phyloP scores from a whole-genome alignment of 345 rosid species.

The Eutrema heterophyllum region DNA sequence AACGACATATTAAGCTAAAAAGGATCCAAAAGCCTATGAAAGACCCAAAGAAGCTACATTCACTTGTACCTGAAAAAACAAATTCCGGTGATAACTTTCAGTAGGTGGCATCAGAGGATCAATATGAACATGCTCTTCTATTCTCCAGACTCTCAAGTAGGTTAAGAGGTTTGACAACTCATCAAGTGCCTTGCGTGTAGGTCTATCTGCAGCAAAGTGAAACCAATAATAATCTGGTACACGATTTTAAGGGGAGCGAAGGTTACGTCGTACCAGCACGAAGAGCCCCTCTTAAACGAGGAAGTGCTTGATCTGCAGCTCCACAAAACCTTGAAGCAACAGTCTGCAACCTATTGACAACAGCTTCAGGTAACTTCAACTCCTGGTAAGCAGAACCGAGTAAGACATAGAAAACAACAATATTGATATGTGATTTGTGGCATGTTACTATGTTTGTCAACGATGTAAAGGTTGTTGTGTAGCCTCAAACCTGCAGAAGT shows the following conservation, averaged over 20 bases:
- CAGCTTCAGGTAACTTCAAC: constrained; percentile 79
- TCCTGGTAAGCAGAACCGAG: constrained; percentile 52
- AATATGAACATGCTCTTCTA: constrained; percentile 65
- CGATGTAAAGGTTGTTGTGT: constrained; percentile 2
- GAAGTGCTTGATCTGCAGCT: constrained; percentile 83
- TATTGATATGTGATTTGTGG: background rate
- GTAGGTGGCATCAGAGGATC: constrained; percentile 91
- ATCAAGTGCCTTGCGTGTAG: constrained; percentile 78
- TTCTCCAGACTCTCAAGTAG: constrained; percentile 80
- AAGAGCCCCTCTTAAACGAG: constrained; percentile 92
- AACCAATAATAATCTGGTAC: background rate
- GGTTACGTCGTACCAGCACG: constrained; percentile 55
- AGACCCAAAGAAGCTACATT: background rate
- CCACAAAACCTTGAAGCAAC: constrained; percentile 93
- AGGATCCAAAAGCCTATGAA: background rate
- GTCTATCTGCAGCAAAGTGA: constrained; percentile 57
- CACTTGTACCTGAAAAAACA: constrained; percentile 74
- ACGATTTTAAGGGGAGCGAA: background rate
- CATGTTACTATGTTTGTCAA: background rate
- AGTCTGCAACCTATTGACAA: constrained; percentile 89
- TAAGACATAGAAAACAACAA: constrained; percentile 9
- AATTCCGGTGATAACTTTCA: constrained; percentile 71
- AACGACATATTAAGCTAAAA: background rate
- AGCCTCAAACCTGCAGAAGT: constrained; percentile 75
- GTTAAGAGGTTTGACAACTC: constrained; percentile 72